A percentile compares a stretch with the other conserved stretches of the same genome.
These are phyloP conservation scores for Cardamine resedifolia DNA, from an alignment of 345 rosid species.

Conservation along the genomic window DNA sequence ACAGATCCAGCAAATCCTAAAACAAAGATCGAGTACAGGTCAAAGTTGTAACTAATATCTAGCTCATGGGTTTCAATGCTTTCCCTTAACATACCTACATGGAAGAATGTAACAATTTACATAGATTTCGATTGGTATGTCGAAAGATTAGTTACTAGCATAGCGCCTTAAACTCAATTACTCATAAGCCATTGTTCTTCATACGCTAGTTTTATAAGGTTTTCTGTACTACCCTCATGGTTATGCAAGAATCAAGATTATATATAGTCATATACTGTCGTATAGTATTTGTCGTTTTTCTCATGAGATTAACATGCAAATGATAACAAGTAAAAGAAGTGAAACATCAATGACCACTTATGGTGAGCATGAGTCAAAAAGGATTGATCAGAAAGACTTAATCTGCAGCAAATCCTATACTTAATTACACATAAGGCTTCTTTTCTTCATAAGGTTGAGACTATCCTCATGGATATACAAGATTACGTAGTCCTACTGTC, in stretches of 20 bases:
- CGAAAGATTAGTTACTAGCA: neutral
- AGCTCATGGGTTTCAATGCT: neutral
- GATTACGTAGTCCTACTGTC: neutral
- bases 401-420: neutral
- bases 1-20: conserved; percentile 77
- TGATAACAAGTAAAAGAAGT: no score
- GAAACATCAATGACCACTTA: neutral
- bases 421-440: neutral
- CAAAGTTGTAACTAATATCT: neutral
- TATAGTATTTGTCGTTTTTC: neutral
- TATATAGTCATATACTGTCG: neutral
- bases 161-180: neutral
- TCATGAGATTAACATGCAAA: no score
- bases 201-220: neutral
- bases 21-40: neutral
- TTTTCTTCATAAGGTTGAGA: neutral
- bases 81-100: neutral
- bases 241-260: no score
- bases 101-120: neutral
- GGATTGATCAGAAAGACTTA: no score
- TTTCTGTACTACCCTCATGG: neutral
- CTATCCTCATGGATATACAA: neutral
- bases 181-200: neutral
- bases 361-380: no score
- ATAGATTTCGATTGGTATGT: neutral